Conservation (phyloP, 768 basidiomycete species). For the Mycena chlorophos region DNA sequence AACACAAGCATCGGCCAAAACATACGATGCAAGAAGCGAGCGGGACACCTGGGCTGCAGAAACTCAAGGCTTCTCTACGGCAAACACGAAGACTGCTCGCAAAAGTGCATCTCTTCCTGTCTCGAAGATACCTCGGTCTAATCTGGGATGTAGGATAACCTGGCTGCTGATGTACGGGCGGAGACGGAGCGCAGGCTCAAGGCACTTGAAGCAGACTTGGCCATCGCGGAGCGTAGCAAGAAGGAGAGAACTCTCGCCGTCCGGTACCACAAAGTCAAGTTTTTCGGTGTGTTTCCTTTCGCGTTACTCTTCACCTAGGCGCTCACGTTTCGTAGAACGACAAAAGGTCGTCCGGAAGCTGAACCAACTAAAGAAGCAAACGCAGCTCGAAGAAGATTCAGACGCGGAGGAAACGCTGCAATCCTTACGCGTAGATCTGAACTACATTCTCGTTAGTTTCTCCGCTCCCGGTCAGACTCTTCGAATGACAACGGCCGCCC, state of each 20-base stretch:
- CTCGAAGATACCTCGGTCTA: neutral
- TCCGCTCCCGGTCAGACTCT: neutral
- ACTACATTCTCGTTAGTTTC: slow-evolving; percentile 75
- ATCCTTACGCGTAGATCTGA: slow-evolving; percentile 80
- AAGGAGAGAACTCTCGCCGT: slow-evolving; percentile 74
- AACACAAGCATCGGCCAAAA: slow-evolving; percentile 22
- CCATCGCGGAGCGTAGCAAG: slow-evolving; percentile 56
- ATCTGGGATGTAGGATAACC: slow-evolving; percentile 52
- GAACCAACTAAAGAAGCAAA: slow-evolving; percentile 59
- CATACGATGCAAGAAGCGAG: slow-evolving; percentile 30
- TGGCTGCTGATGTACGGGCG: slow-evolving; percentile 83
- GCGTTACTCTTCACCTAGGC: neutral
- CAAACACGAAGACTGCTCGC: slow-evolving; percentile 82
- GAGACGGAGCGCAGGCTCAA: slow-evolving; percentile 79
- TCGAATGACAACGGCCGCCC: neutral
- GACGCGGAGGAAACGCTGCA: slow-evolving; percentile 50
- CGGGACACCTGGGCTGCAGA: slow-evolving; percentile 70
- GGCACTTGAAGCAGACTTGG: slow-evolving; percentile 73
- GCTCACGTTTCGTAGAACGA: slow-evolving; percentile 56
- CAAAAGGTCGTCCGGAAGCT: slow-evolving; percentile 84
- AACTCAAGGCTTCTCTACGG: slow-evolving; percentile 80
- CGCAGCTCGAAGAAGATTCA: slow-evolving; percentile 34
- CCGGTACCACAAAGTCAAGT: slow-evolving; percentile 89
- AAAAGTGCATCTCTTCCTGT: slow-evolving; percentile 49
- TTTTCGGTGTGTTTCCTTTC: slow-evolving; percentile 70